Base-by-base conservation (phyloP, 1,139 yeast species). In the Eremothecium sinecaudum region DNA sequence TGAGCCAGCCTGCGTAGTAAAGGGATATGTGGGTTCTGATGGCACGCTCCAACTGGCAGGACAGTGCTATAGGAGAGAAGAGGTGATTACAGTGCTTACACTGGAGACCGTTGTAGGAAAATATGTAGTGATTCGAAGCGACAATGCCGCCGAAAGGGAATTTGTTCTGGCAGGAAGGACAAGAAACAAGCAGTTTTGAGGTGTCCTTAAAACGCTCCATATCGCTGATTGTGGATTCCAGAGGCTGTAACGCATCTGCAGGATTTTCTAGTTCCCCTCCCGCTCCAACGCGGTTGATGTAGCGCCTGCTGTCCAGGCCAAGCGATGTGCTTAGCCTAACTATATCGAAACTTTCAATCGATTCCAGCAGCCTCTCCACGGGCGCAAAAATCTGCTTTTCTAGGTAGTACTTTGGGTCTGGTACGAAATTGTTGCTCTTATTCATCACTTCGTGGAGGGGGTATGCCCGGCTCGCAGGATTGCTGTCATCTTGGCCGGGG, bases 301-400 rank as follows among this genome's bases (percentile, higher is more conserved):
- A 82, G 47, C 72, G 73, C 40, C 69, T 70, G 31, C 82, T 67
- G 50, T 86, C 94, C 28, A 90, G 66, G 0, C 94, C 94, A 30
- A 92, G 65, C 3, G 80, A 67, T 32, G 70, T 69, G 2, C 95
- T 94, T 20, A 90, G 67, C 44, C 93, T 69, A 32, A 76, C 73
- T 53, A 78, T 69, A 52, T 90, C 97, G 40, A 83, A 71, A 24
- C 97, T 95, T 43, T 84, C 93, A 38, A 92, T 78, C 44, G 80
- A 73, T 45, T 80, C 93, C 33, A 90, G 66, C 35, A 92, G 64
- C 59, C 98, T 78, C 53, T 84, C 93, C 10, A 90, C 78, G 1
- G 97, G 97, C 2, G 94, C 90, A 53, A 80, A 74, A 11, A 92
- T 72, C 59, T 92, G 99, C 54, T 83, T 81, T 44, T 80, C 93